phyloP scores from a whole-genome alignment of 192 early-diverging fungal species.

The Coemansia sp. region DNA sequence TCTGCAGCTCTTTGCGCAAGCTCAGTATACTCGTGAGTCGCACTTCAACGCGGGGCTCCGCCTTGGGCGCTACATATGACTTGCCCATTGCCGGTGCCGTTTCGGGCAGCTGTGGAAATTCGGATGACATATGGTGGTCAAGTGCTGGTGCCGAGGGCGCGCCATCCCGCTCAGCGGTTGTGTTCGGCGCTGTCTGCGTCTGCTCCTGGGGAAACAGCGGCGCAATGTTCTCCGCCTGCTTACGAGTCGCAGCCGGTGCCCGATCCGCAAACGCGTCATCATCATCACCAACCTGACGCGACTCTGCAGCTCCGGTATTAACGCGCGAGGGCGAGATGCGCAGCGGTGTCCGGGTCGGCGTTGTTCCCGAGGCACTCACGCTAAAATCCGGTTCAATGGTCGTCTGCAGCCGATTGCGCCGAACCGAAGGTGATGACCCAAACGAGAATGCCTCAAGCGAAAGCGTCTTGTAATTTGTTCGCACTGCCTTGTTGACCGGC shows the following conservation, averaged over 20 bases:
- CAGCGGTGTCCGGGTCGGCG: conserved; percentile 7
- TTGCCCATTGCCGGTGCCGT: conserved; percentile 7
- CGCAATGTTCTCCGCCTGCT: conserved; percentile 12
- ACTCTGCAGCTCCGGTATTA: background rate
- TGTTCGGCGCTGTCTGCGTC: background rate
- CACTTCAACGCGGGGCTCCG: conserved; percentile 64
- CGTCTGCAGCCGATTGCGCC: conserved; percentile 26
- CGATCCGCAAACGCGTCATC: background rate
- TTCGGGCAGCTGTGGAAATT: background rate
- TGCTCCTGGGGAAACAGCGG: background rate
- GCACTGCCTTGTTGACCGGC: conserved; percentile 74
- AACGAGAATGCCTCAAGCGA: conserved; percentile 65
- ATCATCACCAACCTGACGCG: background rate
- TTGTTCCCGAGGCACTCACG: conserved; percentile 11
- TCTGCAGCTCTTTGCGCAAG: conserved; percentile 68
- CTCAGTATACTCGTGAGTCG: conserved; percentile 75
- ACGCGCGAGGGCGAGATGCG: conserved; percentile 15
- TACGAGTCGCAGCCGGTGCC: background rate
- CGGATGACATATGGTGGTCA: background rate
- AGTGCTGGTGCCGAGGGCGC: background rate
- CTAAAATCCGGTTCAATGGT: conserved; percentile 35
- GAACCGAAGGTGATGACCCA: conserved; percentile 28
- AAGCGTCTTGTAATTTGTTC: conserved; percentile 77
- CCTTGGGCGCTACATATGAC: conserved; percentile 18
- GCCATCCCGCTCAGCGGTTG: too few species aligned